phyloP scores from a whole-genome alignment of 2,329 filamentous ascomycete genomes.

The Aspergillus awamori region DNA sequence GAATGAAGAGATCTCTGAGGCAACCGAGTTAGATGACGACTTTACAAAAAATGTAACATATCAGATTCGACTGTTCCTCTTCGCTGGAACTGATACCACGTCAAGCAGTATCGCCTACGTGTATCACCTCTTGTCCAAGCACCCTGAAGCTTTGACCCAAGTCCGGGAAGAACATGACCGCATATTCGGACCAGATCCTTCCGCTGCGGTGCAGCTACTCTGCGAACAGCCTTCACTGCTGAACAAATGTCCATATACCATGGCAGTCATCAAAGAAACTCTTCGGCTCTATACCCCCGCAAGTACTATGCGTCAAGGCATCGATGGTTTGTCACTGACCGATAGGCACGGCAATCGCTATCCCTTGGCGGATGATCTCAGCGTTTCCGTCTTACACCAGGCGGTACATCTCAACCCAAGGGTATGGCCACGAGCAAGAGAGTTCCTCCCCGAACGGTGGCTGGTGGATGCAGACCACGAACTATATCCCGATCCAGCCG shows the following conservation, averaged over 20 bases:
- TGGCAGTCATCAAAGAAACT: slow-evolving; percentile 58
- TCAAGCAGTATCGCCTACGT: slow-evolving; percentile 36
- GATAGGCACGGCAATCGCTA: slow-evolving; percentile 15
- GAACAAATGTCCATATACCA: slow-evolving; percentile 56
- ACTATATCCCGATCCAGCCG: slow-evolving; percentile 36
- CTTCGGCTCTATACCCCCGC: slow-evolving; percentile 56
- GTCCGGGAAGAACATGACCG: slow-evolving; percentile 56
- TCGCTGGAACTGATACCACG: slow-evolving; percentile 37
- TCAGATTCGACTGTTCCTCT: slow-evolving; percentile 25
- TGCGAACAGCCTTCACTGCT: slow-evolving; percentile 49
- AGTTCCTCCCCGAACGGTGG: slow-evolving; percentile 43
- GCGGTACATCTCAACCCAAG: slow-evolving; percentile 20
- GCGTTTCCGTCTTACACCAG: slow-evolving; percentile 22
- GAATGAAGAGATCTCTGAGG: background rate
- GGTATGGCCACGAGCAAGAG: slow-evolving; percentile 22
- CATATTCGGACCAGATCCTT: slow-evolving; percentile 51
- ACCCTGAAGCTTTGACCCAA: slow-evolving; percentile 37
- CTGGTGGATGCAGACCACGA: slow-evolving; percentile 30
- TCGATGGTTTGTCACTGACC: slow-evolving; percentile 12
- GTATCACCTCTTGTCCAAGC: slow-evolving; percentile 40
- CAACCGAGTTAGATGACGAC: background rate
- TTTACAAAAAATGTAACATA: slow-evolving; percentile 6
- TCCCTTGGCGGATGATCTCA: slow-evolving; percentile 11
- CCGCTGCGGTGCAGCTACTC: slow-evolving; percentile 43
- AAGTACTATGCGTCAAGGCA: slow-evolving; percentile 20